Evolutionary conservation across 805 yeast genomes (phyloP).

Genomic region (Metschnikowia continentalis): DNA sequence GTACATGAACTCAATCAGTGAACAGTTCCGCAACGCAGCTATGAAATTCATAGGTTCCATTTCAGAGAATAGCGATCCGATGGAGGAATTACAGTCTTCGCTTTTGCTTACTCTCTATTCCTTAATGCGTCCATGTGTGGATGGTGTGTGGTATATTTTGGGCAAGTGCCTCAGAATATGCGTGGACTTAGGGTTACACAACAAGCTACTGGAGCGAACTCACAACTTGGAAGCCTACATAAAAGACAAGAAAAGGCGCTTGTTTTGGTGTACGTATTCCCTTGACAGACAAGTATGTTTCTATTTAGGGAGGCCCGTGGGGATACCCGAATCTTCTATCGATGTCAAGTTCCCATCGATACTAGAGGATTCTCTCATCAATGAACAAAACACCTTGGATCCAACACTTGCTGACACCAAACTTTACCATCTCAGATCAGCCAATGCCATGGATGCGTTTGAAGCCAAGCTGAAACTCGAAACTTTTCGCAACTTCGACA

Average conservation of each 20-base stretch:
- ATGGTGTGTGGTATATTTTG: constrained; percentile 89
- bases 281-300: constrained; percentile 83
- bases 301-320: constrained; percentile 82
- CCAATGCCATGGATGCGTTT: background rate
- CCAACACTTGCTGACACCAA: constrained; percentile 7
- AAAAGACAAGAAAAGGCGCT: constrained; percentile 55
- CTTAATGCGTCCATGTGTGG: constrained; percentile 82
- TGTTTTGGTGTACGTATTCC: constrained; percentile 86
- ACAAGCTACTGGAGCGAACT: constrained; percentile 40
- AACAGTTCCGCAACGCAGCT: constrained; percentile 67
- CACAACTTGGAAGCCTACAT: constrained; percentile 48
- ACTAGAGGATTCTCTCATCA: constrained; percentile 67
- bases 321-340: constrained; percentile 79
- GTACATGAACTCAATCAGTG: constrained; percentile 62
- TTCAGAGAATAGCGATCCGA: constrained; percentile 51
- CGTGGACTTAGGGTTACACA: constrained; percentile 81
- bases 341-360: constrained; percentile 67
- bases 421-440: background rate
- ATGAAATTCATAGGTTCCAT: constrained; percentile 56
- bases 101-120: constrained; percentile 67
- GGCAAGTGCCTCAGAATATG: constrained; percentile 78
- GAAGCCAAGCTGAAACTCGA: background rate
- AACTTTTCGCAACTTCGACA: background rate
- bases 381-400: constrained; percentile 22
- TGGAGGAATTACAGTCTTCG: constrained; percentile 72